Base-by-base conservation (phyloP, 2,329 filamentous ascomycete species). In the Fusarium stilboides region DNA sequence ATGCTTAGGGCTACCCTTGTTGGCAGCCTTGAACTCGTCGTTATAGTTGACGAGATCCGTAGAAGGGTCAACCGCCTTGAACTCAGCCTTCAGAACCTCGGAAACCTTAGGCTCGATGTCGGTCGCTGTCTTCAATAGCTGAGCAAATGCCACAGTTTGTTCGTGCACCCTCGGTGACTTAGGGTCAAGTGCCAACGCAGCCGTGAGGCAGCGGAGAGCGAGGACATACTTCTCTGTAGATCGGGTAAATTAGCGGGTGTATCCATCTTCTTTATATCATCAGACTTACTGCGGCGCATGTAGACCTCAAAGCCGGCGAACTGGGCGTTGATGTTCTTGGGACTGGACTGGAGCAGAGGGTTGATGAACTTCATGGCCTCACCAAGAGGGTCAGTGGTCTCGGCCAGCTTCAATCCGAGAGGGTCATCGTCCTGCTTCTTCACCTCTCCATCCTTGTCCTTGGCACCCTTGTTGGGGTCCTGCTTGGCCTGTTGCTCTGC, bases 341-440 rank as follows among this genome's bases (percentile, higher is more conserved):
- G 91, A 75, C 90, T 94, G 75, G 91, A 91, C 78, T 97, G 91
- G 62, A 99, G 85, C 73, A 99, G 83, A 5, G 93, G 94, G 17
- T 81, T 85, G 58, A 99, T 80, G 78, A 96, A 97, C 79, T 95
- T 97, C 84, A 94, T 92, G 5, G 94, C 94, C 75, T 96, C 94
- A 47, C 89, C 90, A 44, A 99, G 82, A 10, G 96, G 95, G 57
- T 96, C 91, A 60, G 90, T 87, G 6, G 95, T 97, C 63, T 92
- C 88, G 19, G 93, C 88, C 60, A 98, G 85, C 79, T 92, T 93
- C 72, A 90, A 83, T 40, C 97, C 96, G 33, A 92, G 85, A 26
- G 96, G 95, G 79, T 99, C 96, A 20, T 92, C 88, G 73, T 99
- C 96, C 80, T 93, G 92, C 84, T 97, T 97, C 84, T 94, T 96